Conservation (phyloP, 2,329 filamentous ascomycete species). For the Microthyrium microscopicum region DNA sequence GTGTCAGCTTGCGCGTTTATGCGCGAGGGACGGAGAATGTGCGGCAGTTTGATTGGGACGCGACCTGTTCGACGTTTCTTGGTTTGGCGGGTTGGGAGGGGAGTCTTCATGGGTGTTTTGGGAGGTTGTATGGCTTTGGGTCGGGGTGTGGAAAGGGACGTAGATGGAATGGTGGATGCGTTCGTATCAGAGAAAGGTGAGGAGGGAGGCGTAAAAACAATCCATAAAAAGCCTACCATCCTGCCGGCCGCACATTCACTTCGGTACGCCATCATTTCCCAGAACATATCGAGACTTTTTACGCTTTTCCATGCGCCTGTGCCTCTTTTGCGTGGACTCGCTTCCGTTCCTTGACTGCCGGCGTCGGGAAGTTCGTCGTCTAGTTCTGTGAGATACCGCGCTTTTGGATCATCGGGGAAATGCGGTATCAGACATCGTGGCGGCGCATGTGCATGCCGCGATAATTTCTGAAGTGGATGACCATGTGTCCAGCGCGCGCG, state of each 20-base stretch:
- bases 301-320: constrained; percentile 69
- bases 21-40: constrained; percentile 26
- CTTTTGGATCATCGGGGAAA: constrained; percentile 91
- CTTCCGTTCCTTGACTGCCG: constrained; percentile 14
- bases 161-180: not conserved
- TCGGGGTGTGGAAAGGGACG: constrained; percentile 2
- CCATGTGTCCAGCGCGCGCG: constrained; percentile 38
- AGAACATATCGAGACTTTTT: constrained; percentile 75
- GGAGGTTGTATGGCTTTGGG: constrained; percentile 4
- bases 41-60: no score
- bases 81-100: constrained; percentile 45
- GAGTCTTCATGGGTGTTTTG: constrained; percentile 1
- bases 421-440: constrained; percentile 73
- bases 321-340: constrained; percentile 28
- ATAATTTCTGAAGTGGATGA: constrained; percentile 58
- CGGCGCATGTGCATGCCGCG: constrained; percentile 46
- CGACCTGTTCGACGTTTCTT: constrained; percentile 35
- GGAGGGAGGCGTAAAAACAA: constrained; percentile 54
- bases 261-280: constrained; percentile 95
- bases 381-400: constrained; percentile 72
- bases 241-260: constrained; percentile 91
- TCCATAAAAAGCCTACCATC: constrained; percentile 87
- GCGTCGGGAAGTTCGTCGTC: constrained; percentile 62
- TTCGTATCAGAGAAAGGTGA: not conserved
- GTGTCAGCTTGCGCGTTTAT: no score